A percentile compares a stretch with the other conserved stretches of the same genome.
These are phyloP conservation scores for Barnettozyma siamensis DNA, from an alignment of 805 yeast species.

Conservation along the genomic window DNA sequence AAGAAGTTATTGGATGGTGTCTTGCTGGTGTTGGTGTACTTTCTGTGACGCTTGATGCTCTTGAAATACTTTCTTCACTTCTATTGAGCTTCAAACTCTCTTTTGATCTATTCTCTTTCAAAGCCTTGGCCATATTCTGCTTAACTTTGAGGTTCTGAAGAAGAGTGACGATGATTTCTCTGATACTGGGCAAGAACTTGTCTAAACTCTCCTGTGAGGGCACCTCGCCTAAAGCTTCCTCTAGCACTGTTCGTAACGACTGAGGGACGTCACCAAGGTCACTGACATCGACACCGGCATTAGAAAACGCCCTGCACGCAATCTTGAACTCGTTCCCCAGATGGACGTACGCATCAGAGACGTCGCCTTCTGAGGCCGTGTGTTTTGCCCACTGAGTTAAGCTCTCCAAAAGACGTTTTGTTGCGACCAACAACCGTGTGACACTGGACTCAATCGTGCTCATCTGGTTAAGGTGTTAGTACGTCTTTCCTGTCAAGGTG, in stretches of 20 bases:
- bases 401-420: constrained; percentile 81
- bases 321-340: constrained; percentile 91
- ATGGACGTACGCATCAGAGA: constrained; percentile 85
- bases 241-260: constrained; percentile 70
- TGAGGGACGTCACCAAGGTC: constrained; percentile 91
- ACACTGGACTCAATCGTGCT: constrained; percentile 72
- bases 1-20: not conserved
- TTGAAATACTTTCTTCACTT: constrained; percentile 11
- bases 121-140: constrained; percentile 50
- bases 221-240: constrained; percentile 76
- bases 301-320: constrained; percentile 72
- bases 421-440: constrained; percentile 74
- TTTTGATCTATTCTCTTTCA: constrained; percentile 25
- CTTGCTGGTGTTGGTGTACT: not conserved
- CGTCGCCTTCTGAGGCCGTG: constrained; percentile 73
- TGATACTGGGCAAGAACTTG: constrained; percentile 71
- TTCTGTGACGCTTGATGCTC: constrained; percentile 5
- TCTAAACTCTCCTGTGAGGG: constrained; percentile 83
- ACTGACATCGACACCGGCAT: constrained; percentile 72
- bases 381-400: constrained; percentile 87
- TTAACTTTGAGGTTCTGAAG: constrained; percentile 76
- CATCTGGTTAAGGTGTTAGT: constrained; percentile 21
- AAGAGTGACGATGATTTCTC: constrained; percentile 78
- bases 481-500: too few relatives aligned
- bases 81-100: constrained; percentile 14